Base-by-base conservation (phyloP, 352 stramenopile species). In the Phytophthora ohioensis region DNA sequence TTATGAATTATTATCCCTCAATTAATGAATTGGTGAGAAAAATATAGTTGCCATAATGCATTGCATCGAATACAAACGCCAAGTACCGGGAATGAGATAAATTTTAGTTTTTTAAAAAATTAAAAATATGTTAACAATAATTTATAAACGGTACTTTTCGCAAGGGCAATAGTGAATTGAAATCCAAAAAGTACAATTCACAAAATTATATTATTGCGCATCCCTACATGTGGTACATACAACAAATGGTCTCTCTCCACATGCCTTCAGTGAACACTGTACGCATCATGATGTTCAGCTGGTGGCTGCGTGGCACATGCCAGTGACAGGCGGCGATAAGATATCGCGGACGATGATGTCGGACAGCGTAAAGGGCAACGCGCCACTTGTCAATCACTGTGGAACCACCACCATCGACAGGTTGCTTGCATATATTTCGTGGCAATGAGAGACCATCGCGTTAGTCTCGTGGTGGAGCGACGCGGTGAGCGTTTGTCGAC, bases 301-400 rank as follows among this genome's bases (percentile, higher is more conserved):
- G 57, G 56, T 63, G 42, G 64, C 35, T 57, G 52, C 48, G 21
- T 64, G 64, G 48, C 56, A 68, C 63, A 75, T 71, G 58, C 7
- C 52, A 60, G 45, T 69, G 63, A 69, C 63, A 63, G 69, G 35
- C 57, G 61, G 63, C 43, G 64, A 73, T 76, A 76, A 76, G 69
- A 64, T 48, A 59, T 49, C 36, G 46, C 58, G 64, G 68, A 71
- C 64, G 69, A 62, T 49, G 59, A 15, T 31, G 42, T 49, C 48
- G 51, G 57, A 62, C 43, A 49, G 59, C 39, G 67, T 75, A 62
- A 67, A 66, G 41, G 61, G 36, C 6, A 30, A 48, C 35, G 11
- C 39, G 38, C 31, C 45, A 68, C 27, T 68, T 68, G 49, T 43
- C 60, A 60, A 57, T 53, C 36, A 31, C 35, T 7, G 21, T 30